phyloP scores from a whole-genome alignment of 164 flowering plant species.

The Sedum album region DNA sequence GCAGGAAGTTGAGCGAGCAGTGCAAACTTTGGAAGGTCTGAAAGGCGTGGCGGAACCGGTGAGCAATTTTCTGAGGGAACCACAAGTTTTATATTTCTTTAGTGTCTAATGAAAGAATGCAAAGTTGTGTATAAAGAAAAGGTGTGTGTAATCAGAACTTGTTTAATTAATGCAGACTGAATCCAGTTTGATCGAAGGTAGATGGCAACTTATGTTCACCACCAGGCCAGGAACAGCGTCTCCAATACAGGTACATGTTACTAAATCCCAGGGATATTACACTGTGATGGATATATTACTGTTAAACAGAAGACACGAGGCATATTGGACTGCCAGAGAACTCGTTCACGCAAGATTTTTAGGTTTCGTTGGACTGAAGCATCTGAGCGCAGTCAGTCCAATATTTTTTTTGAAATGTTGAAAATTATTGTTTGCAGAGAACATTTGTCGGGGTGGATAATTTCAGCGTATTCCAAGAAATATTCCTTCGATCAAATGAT shows the following conservation, averaged over 20 bases:
- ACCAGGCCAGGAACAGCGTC: constrained; percentile 97
- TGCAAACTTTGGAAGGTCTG: constrained; percentile 52
- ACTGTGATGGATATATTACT: neutral
- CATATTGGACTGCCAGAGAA: no score
- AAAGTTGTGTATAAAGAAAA: no score
- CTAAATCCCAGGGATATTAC: neutral
- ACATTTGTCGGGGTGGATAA: constrained; percentile 94
- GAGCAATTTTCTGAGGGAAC: no score
- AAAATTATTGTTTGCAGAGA: constrained; percentile 37
- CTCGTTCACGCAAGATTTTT: no score
- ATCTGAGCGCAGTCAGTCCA: no score
- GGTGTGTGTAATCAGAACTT: no score
- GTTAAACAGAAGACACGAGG: no score
- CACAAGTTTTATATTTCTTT: neutral
- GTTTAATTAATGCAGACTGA: constrained; percentile 43
- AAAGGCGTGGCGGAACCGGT: constrained; percentile 77
- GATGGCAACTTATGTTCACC: constrained; percentile 87
- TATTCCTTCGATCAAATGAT: constrained; percentile 64
- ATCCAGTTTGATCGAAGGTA: constrained; percentile 80
- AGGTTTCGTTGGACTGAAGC: no score
- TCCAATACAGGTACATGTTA: constrained; percentile 62
- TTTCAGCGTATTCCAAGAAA: constrained; percentile 87
- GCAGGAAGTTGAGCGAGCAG: constrained; percentile 77
- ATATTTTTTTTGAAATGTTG: no score
- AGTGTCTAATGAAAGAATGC: no score